Evolutionary conservation across 73 alveolate genomes (phyloP).

Genomic region (Stentor coeruleus): DNA sequence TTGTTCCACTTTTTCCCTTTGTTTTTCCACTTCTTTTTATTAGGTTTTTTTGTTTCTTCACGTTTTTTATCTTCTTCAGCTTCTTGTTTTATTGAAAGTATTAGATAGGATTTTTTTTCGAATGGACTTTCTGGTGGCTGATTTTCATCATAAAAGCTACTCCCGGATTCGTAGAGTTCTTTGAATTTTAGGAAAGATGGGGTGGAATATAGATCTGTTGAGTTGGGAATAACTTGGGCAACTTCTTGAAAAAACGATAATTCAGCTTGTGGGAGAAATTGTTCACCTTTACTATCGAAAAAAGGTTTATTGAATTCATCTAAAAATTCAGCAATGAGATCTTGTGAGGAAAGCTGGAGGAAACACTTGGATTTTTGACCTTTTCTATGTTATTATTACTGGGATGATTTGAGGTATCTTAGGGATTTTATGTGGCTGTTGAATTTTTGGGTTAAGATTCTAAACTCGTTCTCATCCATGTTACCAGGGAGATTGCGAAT

Average conservation of each 20-base stretch:
- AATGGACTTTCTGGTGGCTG: background rate
- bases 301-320: background rate
- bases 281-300: background rate
- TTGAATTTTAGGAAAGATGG: background rate
- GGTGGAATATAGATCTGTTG: background rate
- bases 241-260: background rate
- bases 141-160: background rate
- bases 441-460: background rate
- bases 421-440: background rate
- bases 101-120: background rate
- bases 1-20: background rate
- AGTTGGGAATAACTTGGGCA: background rate
- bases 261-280: background rate
- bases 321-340: background rate
- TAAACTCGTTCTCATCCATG: background rate
- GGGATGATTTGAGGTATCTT: background rate
- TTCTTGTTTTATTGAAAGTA: background rate
- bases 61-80: background rate
- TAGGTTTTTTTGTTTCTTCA: background rate
- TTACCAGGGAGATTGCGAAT: background rate
- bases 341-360: background rate
- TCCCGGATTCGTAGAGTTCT: background rate
- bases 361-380: background rate
- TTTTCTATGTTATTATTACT: no score
- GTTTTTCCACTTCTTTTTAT: background rate